Conservation (phyloP, 805 yeast genomes). For the Pichia manshurica region DNA sequence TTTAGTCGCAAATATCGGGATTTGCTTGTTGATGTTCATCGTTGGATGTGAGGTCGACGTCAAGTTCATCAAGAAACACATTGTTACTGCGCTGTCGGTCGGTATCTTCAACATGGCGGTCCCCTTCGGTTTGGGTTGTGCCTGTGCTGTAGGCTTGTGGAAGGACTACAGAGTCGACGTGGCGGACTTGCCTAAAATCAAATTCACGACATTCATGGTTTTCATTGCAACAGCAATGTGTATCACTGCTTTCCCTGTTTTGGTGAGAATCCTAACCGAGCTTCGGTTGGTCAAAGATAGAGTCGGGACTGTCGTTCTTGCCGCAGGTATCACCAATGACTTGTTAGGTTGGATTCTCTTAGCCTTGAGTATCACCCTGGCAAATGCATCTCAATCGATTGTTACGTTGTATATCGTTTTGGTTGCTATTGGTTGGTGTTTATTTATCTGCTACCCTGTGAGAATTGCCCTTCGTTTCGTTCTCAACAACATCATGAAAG, state of each 20-base stretch:
- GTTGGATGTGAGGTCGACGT: conserved; percentile 78
- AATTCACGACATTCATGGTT: conserved; percentile 71
- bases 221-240: conserved; percentile 80
- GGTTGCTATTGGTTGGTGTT: conserved; percentile 63
- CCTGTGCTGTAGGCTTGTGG: conserved; percentile 62
- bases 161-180: conserved; percentile 41
- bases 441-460: conserved; percentile 53
- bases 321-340: conserved; percentile 80
- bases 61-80: conserved; percentile 53
- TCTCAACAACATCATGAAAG: conserved; percentile 37
- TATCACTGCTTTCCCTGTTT: conserved; percentile 80
- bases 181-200: conserved; percentile 32
- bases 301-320: conserved; percentile 67
- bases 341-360: conserved; percentile 75
- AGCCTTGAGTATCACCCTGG: conserved; percentile 70
- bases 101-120: conserved; percentile 69
- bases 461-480: conserved; percentile 42
- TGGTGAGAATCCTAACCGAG: conserved; percentile 74
- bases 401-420: conserved; percentile 64
- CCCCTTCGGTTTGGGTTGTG: conserved; percentile 77
- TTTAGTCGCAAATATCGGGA: conserved; percentile 67
- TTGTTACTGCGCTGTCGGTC: conserved; percentile 57
- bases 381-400: conserved; percentile 64
- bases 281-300: conserved; percentile 63
- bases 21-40: conserved; percentile 66